Evolutionary conservation across 495 filamentous ascomycete species (phyloP).

Genomic region (Penicillium odoratum): DNA sequence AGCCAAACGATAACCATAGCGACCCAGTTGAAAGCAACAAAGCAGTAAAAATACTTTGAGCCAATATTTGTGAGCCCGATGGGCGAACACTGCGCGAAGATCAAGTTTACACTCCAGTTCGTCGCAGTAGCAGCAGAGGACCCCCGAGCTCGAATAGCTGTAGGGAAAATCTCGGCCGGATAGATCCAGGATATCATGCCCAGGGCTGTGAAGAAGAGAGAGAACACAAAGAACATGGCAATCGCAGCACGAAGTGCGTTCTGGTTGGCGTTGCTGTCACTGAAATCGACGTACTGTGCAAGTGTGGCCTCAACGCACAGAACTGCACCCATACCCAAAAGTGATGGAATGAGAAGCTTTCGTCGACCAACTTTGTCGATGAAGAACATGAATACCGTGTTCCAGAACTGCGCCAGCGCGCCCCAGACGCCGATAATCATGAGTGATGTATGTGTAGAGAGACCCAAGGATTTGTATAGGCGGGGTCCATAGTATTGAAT

Average conservation of each 20-base stretch:
- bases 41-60: constrained; percentile 55
- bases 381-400: constrained; percentile 50
- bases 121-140: constrained; percentile 53
- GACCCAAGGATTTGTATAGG: constrained; percentile 50
- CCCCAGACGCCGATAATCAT: constrained; percentile 55
- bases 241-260: constrained; percentile 53
- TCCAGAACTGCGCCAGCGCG: constrained; percentile 49
- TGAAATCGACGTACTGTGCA: constrained; percentile 31
- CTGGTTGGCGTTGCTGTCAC: constrained; percentile 26
- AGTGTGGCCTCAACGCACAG: constrained; percentile 52
- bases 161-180: constrained; percentile 58
- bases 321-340: constrained; percentile 52
- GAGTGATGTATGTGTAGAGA: constrained; percentile 45
- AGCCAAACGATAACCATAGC: constrained; percentile 44
- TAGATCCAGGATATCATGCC: constrained; percentile 59
- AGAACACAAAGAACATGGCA: constrained; percentile 59
- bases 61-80: constrained; percentile 49
- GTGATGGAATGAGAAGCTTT: constrained; percentile 52
- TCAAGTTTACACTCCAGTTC: constrained; percentile 54
- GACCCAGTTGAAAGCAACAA: constrained; percentile 51
- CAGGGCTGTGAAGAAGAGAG: constrained; percentile 54
- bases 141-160: constrained; percentile 52
- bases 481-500: constrained; percentile 53
- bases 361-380: constrained; percentile 54
- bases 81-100: constrained; percentile 58